These are phyloP conservation scores for Boletus rubroflammeus DNA, from an alignment of 768 basidiomycete genomes.

Conservation along the genomic window DNA sequence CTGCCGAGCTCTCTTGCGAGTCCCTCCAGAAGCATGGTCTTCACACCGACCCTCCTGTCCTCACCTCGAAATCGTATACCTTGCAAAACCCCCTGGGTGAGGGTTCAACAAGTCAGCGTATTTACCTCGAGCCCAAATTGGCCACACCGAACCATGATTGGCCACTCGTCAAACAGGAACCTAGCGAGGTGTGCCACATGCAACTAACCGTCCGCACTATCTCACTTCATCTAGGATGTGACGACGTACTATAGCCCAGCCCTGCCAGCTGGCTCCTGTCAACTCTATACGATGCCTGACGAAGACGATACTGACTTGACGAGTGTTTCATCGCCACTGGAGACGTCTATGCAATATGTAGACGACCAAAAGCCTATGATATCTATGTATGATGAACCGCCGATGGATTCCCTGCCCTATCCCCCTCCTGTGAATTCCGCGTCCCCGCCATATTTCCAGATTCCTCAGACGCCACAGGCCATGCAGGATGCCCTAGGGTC, in stretches of 20 bases:
- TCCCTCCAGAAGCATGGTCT: background rate
- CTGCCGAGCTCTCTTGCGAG: conserved; percentile 1
- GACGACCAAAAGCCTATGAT: conserved; percentile 14
- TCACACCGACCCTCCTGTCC: conserved; percentile 5
- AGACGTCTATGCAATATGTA: conserved; percentile 2
- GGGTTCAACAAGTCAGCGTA: background rate
- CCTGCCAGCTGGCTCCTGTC: conserved; percentile 8
- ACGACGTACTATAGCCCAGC: conserved; percentile 13
- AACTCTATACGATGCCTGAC: conserved; percentile 15
- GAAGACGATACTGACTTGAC: conserved; percentile 8
- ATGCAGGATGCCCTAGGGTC: conserved; percentile 17
- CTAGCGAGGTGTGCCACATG: conserved; percentile 21
- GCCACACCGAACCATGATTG: conserved; percentile 13
- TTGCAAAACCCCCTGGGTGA: conserved; percentile 28
- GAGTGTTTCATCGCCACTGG: background rate
- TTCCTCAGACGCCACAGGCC: conserved; percentile 1
- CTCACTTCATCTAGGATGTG: conserved; percentile 14
- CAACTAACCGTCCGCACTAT: background rate
- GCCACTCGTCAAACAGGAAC: conserved; percentile 25
- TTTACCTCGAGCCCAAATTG: background rate
- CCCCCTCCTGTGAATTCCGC: conserved; percentile 24
- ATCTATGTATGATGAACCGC: conserved; percentile 18
- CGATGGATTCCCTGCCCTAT: conserved; percentile 32
- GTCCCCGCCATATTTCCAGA: conserved; percentile 22
- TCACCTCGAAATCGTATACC: conserved; percentile 28